These are phyloP conservation scores for Voacanga thouarsii DNA, from an alignment of 257 asterid species.

Conservation along the genomic window DNA sequence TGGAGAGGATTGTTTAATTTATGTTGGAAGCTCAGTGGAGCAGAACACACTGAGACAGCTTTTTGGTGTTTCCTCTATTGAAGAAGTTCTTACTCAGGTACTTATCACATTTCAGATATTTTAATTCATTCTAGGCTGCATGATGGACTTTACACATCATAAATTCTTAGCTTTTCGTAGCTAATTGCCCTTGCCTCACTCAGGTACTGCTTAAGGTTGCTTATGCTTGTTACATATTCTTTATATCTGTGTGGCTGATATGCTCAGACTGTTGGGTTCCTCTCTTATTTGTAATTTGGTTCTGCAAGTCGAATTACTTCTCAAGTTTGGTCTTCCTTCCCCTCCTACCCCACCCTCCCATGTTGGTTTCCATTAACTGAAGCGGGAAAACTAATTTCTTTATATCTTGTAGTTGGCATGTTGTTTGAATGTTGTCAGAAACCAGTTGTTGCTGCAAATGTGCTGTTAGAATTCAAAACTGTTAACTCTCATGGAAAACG, in stretches of 20 bases:
- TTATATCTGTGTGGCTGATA: neutral
- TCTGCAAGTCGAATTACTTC: neutral
- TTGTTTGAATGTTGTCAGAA: neutral
- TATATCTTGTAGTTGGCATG: neutral
- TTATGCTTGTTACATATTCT: too few species aligned
- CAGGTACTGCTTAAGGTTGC: neutral
- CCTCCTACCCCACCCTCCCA: neutral
- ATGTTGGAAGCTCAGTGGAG: constrained; percentile 67
- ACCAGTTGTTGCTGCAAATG: neutral
- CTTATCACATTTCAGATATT: neutral
- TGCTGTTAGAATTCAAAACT: neutral
- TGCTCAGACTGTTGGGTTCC: neutral
- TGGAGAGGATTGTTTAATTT: constrained; percentile 89
- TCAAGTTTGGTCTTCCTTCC: neutral
- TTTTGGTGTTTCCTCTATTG: constrained; percentile 76
- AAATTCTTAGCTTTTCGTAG: neutral
- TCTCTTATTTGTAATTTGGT: neutral
- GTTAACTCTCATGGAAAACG: neutral
- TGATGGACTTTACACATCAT: neutral
- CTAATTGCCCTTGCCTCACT: neutral
- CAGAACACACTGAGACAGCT: constrained; percentile 53
- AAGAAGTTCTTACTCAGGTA: constrained; percentile 84
- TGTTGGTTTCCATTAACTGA: too few species aligned
- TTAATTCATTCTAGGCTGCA: neutral
- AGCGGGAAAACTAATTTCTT: neutral